These are phyloP conservation scores for Mariannaea elegans DNA, from an alignment of 2,329 filamentous ascomycete species.

Conservation along the genomic window DNA sequence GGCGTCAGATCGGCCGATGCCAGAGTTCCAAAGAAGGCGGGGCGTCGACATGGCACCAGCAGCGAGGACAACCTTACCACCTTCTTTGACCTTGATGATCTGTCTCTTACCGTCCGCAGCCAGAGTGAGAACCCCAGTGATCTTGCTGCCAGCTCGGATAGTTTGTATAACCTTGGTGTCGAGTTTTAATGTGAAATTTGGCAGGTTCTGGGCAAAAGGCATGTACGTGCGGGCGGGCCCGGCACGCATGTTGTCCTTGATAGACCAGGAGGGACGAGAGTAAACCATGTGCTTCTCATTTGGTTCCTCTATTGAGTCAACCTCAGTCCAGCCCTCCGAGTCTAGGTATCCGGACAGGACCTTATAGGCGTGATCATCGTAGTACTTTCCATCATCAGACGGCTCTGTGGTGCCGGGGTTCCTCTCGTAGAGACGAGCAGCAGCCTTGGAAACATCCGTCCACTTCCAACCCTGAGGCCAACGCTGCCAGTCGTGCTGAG, in stretches of 20 bases:
- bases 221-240: constrained; percentile 78
- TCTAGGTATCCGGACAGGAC: constrained; percentile 67
- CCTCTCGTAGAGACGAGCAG: constrained; percentile 37
- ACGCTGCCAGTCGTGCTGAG: constrained; percentile 36
- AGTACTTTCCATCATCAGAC: constrained; percentile 72
- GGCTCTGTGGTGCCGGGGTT: constrained; percentile 70
- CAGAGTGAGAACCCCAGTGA: constrained; percentile 71
- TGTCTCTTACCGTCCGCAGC: constrained; percentile 56
- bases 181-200: constrained; percentile 73
- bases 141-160: constrained; percentile 66
- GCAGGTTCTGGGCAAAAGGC: constrained; percentile 64
- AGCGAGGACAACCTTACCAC: constrained; percentile 65
- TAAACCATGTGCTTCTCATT: constrained; percentile 72
- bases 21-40: constrained; percentile 42
- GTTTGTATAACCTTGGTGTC: constrained; percentile 72
- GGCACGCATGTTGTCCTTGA: constrained; percentile 69
- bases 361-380: constrained; percentile 71
- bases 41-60: constrained; percentile 61
- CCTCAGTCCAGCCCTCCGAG: constrained; percentile 68
- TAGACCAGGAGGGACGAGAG: constrained; percentile 74
- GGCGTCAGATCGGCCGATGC: constrained; percentile 71
- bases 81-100: constrained; percentile 39
- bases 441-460: constrained; percentile 33
- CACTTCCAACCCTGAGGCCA: constrained; percentile 38
- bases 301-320: constrained; percentile 70